phyloP scores from a whole-genome alignment of 352 stramenopile genomes.

The Pythium insidiosum region DNA sequence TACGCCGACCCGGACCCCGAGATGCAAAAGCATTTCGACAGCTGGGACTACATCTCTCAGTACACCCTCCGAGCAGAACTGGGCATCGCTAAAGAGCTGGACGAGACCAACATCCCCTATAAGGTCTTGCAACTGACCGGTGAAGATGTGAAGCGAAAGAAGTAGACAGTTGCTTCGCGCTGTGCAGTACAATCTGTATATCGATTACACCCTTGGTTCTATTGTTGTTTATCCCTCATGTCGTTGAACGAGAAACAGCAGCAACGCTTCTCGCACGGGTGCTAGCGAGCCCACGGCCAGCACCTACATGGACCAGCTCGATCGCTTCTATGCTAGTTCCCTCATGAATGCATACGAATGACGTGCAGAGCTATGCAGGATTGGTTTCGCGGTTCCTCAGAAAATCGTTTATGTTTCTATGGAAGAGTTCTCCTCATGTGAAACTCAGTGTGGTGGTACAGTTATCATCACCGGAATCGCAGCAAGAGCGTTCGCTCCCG shows the following conservation, averaged over 20 bases:
- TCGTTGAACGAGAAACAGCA: too few species aligned
- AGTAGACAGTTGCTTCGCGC: too few species aligned
- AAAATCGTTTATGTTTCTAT: conserved; percentile 55
- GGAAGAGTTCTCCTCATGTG: conserved; percentile 60
- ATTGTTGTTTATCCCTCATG: too few species aligned
- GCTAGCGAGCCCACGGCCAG: too few species aligned
- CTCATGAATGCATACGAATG: too few species aligned
- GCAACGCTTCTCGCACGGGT: too few species aligned
- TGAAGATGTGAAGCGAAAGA: conserved; percentile 45
- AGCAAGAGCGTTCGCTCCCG: conserved; percentile 1
- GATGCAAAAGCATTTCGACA: conserved; percentile 82
- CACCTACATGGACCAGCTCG: too few species aligned
- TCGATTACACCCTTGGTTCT: too few species aligned
- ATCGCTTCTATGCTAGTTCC: too few species aligned
- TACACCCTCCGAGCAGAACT: conserved; percentile 74
- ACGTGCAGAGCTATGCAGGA: too few species aligned
- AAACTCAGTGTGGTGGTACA: conserved; percentile 70
- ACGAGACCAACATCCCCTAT: conserved; percentile 83
- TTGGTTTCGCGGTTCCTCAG: conserved; percentile 33
- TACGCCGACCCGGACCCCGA: conserved; percentile 61
- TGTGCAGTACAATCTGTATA: not conserved
- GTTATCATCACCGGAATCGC: conserved; percentile 45
- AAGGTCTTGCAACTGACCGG: conserved; percentile 77
- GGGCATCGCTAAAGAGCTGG: conserved; percentile 73
- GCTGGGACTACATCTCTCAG: conserved; percentile 85